phyloP scores from a whole-genome alignment of 2,329 filamentous ascomycete genomes.

The Paradendryphiella salina region DNA sequence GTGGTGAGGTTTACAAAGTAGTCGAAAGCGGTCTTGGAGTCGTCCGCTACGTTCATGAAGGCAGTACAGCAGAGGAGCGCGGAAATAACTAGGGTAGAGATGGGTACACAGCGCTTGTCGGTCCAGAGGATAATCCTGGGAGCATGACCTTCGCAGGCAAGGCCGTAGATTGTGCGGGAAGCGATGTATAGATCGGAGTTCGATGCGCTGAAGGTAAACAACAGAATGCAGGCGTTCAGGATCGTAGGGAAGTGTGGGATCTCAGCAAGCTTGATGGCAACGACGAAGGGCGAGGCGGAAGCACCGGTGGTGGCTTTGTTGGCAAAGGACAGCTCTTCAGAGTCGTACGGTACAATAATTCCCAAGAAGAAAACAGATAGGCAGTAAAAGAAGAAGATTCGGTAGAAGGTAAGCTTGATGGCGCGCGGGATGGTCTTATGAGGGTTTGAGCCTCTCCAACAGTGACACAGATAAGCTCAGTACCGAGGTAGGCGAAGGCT shows the following conservation, averaged over 20 bases:
- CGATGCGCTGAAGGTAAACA: slow-evolving; percentile 76
- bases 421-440: slow-evolving; percentile 74
- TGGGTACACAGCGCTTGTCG: slow-evolving; percentile 71
- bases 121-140: slow-evolving; percentile 72
- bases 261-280: slow-evolving; percentile 67
- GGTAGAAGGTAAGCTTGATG: slow-evolving; percentile 80
- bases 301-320: slow-evolving; percentile 53
- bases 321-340: slow-evolving; percentile 61
- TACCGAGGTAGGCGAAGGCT: slow-evolving; percentile 73
- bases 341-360: slow-evolving; percentile 76
- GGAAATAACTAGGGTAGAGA: slow-evolving; percentile 65
- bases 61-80: slow-evolving; percentile 67
- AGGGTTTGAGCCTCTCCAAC: slow-evolving; percentile 80
- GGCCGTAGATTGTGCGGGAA: slow-evolving; percentile 71
- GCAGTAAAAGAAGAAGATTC: slow-evolving; percentile 80
- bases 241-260: slow-evolving; percentile 67
- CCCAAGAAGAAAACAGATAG: slow-evolving; percentile 73
- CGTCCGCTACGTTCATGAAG: slow-evolving; percentile 57
- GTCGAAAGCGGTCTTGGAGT: slow-evolving; percentile 50
- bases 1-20: slow-evolving; percentile 55
- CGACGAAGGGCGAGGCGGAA: slow-evolving; percentile 73
- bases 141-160: slow-evolving; percentile 72
- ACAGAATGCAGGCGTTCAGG: slow-evolving; percentile 72
- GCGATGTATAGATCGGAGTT: slow-evolving; percentile 79
- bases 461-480: slow-evolving; percentile 76